A percentile compares a stretch with the other conserved stretches of the same genome.
phyloP scores from a whole-genome alignment of 345 rosid genomes.

The Acer negundo region DNA sequence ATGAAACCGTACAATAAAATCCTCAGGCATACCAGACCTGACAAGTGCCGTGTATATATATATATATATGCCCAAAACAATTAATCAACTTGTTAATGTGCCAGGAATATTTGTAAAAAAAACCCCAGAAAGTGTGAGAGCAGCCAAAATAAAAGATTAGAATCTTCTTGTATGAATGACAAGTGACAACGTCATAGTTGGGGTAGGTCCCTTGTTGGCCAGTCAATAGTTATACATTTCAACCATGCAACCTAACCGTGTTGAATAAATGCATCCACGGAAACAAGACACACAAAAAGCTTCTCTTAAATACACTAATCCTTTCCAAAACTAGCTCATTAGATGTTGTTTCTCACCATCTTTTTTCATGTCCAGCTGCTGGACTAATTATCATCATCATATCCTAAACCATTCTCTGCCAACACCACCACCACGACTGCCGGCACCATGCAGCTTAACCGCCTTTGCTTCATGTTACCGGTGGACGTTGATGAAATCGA shows the following conservation, averaged over 20 bases:
- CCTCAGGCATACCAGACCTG: too few species aligned
- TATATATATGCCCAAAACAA: too few species aligned
- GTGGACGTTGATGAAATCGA: slow-evolving; percentile 51
- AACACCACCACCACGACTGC: slow-evolving; percentile 22
- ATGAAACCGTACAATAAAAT: too few species aligned
- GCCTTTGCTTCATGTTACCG: slow-evolving; percentile 69
- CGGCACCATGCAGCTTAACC: slow-evolving; percentile 43
- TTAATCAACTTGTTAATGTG: background rate
- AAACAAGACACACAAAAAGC: background rate
- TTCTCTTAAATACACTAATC: background rate
- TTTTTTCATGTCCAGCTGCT: background rate
- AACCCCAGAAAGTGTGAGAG: too few species aligned
- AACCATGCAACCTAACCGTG: slow-evolving; percentile 44
- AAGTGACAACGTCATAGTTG: slow-evolving; percentile 10
- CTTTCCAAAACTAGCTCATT: background rate
- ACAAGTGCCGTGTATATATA: too few species aligned
- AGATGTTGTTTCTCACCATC: slow-evolving; percentile 6
- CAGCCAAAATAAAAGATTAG: background rate
- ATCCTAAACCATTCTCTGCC: background rate
- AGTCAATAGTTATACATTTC: slow-evolving; percentile 25
- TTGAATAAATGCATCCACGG: slow-evolving; percentile 30
- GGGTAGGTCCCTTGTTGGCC: slow-evolving; percentile 17
- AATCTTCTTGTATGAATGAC: slow-evolving; percentile 4
- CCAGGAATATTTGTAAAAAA: background rate
- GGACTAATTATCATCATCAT: slow-evolving; percentile 10